Percentiles rank a stretch among this genome's conserved stretches.
Evolutionary conservation across 2,329 filamentous ascomycete species (phyloP).

Genomic region (Xylariaceae sp.): DNA sequence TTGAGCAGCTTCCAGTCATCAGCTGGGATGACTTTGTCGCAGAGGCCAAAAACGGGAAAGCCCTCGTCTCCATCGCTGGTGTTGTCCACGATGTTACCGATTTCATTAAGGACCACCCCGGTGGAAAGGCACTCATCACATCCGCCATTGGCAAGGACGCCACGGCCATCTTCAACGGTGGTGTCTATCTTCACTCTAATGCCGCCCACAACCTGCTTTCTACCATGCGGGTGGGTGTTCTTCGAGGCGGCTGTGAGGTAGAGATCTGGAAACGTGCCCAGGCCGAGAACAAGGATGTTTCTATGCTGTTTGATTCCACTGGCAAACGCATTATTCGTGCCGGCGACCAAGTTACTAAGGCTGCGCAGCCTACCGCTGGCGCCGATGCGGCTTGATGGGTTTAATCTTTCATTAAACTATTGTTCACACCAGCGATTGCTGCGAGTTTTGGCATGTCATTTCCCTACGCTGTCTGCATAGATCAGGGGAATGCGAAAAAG

Average conservation of each 20-base stretch:
- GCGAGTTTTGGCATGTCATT: not conserved
- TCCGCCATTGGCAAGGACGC: conserved; percentile 71
- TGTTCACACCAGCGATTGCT: not conserved
- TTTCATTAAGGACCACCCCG: conserved; percentile 73
- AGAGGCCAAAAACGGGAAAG: conserved; percentile 67
- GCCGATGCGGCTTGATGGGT: conserved; percentile 70
- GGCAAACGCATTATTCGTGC: conserved; percentile 77
- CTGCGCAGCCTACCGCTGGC: conserved; percentile 72
- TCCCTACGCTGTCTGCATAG: not conserved
- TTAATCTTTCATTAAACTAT: not conserved
- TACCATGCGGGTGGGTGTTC: conserved; percentile 71
- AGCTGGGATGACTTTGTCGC: conserved; percentile 70
- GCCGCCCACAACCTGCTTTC: conserved; percentile 72
- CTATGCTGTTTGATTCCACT: conserved; percentile 70
- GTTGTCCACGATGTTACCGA: conserved; percentile 70
- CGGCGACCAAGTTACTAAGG: conserved; percentile 76
- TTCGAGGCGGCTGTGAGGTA: conserved; percentile 70
- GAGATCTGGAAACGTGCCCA: conserved; percentile 75
- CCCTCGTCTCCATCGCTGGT: conserved; percentile 66
- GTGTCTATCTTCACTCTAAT: conserved; percentile 72
- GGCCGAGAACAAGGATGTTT: conserved; percentile 71
- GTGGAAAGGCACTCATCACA: conserved; percentile 71
- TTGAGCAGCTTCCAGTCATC: conserved; percentile 54
- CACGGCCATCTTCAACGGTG: conserved; percentile 73
- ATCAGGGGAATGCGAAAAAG: not conserved